Evolutionary conservation across 2,329 filamentous ascomycete genomes (phyloP).

Genomic region (Ceratocystis huliohia): DNA sequence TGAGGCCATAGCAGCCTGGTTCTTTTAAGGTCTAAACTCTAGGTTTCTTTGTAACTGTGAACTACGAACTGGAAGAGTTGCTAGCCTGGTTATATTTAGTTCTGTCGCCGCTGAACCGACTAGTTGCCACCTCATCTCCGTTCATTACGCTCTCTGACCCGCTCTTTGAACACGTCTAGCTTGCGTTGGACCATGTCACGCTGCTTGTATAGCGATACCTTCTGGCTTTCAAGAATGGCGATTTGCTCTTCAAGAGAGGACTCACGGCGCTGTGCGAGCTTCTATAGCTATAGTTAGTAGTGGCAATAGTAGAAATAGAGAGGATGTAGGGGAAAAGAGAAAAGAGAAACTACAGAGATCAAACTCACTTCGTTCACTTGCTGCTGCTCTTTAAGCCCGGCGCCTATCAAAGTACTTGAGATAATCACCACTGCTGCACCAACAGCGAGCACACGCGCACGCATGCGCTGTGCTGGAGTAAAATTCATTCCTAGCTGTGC

Average conservation of each 20-base stretch:
- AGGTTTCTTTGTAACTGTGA: no score
- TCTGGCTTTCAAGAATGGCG: constrained; percentile 33
- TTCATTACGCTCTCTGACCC: constrained; percentile 30
- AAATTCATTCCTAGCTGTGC: background rate
- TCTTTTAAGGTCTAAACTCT: no score
- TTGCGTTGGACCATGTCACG: constrained; percentile 33
- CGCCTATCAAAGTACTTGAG: constrained; percentile 38
- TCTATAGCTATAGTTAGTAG: constrained; percentile 22
- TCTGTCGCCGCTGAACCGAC: no score
- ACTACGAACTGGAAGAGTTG: no score
- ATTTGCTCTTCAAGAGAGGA: constrained; percentile 35
- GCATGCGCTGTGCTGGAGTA: constrained; percentile 10
- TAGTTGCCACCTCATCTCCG: constrained; percentile 22
- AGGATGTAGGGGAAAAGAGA: background rate
- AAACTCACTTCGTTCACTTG: constrained; percentile 34
- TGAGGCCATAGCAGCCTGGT: no score
- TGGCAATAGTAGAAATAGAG: background rate
- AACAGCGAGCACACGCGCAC: constrained; percentile 28
- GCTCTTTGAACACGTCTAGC: constrained; percentile 31
- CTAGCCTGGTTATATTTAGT: no score
- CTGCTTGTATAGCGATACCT: constrained; percentile 30
- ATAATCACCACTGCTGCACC: constrained; percentile 36
- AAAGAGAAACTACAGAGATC: background rate
- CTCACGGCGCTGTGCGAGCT: constrained; percentile 30
- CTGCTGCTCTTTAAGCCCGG: constrained; percentile 37